A percentile compares a stretch with the other conserved stretches of the same genome.
These are phyloP conservation scores for Septoria linicola DNA, from an alignment of 2,329 filamentous ascomycete species.

Conservation along the genomic window DNA sequence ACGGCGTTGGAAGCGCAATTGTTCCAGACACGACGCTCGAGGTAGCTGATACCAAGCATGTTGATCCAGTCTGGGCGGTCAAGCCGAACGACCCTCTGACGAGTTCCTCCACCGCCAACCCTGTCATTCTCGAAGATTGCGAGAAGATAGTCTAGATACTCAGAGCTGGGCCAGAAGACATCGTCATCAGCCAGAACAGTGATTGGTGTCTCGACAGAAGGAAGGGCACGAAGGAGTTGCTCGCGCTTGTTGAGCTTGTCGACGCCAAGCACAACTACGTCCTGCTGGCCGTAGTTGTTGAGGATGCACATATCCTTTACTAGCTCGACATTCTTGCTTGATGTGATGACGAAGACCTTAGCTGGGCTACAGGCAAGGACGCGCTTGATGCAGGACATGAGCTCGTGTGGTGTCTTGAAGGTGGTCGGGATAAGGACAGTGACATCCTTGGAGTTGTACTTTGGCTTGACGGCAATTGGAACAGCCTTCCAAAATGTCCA, in stretches of 20 bases:
- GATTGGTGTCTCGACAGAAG: conserved; percentile 32
- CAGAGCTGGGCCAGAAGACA: conserved; percentile 35
- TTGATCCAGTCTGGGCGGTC: conserved; percentile 44
- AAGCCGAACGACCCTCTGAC: conserved; percentile 53
- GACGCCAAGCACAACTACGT: conserved; percentile 36
- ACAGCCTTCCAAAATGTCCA: conserved; percentile 33
- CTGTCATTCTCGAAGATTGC: conserved; percentile 44
- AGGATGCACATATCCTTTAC: conserved; percentile 21
- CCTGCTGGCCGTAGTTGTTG: conserved; percentile 12
- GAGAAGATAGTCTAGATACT: conserved; percentile 36
- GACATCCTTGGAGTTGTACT: conserved; percentile 31
- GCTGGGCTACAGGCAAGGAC: conserved; percentile 30
- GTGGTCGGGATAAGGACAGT: conserved; percentile 39
- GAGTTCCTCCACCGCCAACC: conserved; percentile 58
- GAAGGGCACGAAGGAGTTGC: conserved; percentile 37
- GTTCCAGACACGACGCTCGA: conserved; percentile 64
- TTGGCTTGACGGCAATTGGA: conserved; percentile 29
- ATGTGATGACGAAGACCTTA: conserved; percentile 34
- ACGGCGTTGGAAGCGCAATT: conserved; percentile 56
- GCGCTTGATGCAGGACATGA: conserved; percentile 32
- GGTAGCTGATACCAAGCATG: conserved; percentile 58
- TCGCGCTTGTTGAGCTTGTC: conserved; percentile 37
- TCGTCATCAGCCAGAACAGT: conserved; percentile 40
- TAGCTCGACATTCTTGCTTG: conserved; percentile 26
- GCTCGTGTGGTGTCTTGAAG: conserved; percentile 34